Conservation (phyloP, 345 rosid species). For the Hevea brasiliensis region DNA sequence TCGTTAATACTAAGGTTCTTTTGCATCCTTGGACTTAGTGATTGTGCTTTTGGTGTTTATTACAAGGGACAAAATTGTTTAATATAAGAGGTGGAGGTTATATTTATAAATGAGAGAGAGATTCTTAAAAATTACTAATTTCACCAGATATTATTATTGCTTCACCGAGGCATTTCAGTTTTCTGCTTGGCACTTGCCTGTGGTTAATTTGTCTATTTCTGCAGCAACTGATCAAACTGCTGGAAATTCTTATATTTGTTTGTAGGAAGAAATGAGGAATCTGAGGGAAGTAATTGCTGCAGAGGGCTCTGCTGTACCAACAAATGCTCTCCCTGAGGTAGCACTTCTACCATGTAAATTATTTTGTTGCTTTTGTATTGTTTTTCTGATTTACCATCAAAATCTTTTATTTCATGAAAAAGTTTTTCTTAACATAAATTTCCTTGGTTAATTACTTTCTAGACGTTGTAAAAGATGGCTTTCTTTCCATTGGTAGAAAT, state of each 20-base stretch:
- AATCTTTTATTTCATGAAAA: background rate
- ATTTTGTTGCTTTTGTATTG: constrained; percentile 6
- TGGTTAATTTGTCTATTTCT: no score
- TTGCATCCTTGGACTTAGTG: no score
- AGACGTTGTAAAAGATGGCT: background rate
- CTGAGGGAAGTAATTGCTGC: constrained; percentile 23
- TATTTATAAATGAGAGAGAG: background rate
- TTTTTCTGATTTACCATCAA: background rate
- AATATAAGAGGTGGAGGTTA: background rate
- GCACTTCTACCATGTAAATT: background rate
- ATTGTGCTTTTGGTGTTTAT: background rate
- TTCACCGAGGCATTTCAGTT: background rate
- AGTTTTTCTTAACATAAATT: background rate
- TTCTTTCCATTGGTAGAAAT: background rate
- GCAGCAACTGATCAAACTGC: background rate
- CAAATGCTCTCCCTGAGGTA: constrained; percentile 64
- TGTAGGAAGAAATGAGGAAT: constrained; percentile 53
- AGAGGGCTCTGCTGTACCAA: constrained; percentile 25
- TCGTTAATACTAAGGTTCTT: no score
- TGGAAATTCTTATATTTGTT: constrained; percentile 6
- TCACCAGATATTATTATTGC: background rate
- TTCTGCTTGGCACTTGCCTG: background rate
- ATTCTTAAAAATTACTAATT: no score
- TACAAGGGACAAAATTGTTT: background rate
- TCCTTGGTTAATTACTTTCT: background rate